Base-by-base conservation (phyloP, 441 rosid species). In the Croton setiger region DNA sequence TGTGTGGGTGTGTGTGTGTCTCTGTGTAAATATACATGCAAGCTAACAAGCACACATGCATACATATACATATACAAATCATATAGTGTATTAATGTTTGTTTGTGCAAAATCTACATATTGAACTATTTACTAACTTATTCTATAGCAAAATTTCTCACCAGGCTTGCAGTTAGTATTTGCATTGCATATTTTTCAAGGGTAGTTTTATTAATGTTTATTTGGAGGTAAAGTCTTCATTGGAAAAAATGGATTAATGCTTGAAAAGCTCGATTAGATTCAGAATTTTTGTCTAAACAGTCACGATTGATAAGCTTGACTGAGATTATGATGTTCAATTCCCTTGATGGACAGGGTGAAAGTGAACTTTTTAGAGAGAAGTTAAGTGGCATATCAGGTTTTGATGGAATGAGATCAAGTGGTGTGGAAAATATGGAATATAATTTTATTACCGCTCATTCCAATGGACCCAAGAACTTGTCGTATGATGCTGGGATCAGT, bases 341-440 rank as follows among this genome's bases (percentile, higher is more conserved):
- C 41, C 58, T 43, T 53, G 23, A 64, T 63, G 75, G 66, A 72
- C 81, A 82, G 90, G 85, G 74, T 53, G 85, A 62, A 66, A 75
- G 65, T 41, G 83, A 80, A 53, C 53, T 70, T 55, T 75, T 75
- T 67, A 74, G 66, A 15, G 80, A 76, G 59, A 81, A 79, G 73
- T 73, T 66, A 43, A 63, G 41, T 68, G 71, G 63, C 23, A 67
- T 68, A 56, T 53, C 84, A 6, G 74, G 71, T 56, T 76, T 80
- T 63, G 78, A 77, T 63, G 84, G 69, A 58, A 64, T 80, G 70
- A 71, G 80, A 72, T 59, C 78, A 4, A 74, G 77, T 39, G 60
- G 67, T 78, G 43, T 71, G 62, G 83, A 64, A 56, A 79, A 75
- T 58, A 71, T 81, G 83, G 88, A 82, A 74, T 80, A 72, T 76